Evolutionary conservation across 257 asterid species (phyloP), one percentile per base, ranked within the genome.

Genomic region (Salvia hispanica): DNA sequence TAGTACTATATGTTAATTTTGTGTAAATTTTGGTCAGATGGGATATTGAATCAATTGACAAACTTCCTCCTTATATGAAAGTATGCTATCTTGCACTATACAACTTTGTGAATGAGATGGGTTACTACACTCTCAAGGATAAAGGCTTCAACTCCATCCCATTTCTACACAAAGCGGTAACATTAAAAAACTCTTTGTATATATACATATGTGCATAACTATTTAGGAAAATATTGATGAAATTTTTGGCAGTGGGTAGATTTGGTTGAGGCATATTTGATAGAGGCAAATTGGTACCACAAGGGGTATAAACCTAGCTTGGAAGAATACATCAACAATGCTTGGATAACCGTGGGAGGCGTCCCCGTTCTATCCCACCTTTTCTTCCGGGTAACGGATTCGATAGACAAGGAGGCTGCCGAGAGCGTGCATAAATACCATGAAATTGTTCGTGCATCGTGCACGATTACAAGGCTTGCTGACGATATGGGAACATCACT

Each of bases 351-450:
- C 6, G 4, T 48, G 14, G 11, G 80, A 0, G 70, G 58, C 55
- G 72, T 79, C 0, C 58, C 56, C 4, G 65, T 78, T 8, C 36
- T 78, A 8, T 50, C 54, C 4, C 79, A 83, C 58, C 63, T 40
- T 11, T 86, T 42, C 50, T 60, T 82, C 42, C 13, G 39, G 1
- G 47, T 47, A 2, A 63, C 77, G 5, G 67, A 83, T 52, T 77
- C 78, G 4, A 18, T 77, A 31, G 58, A 50, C 3, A 55, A 75
- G 66, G 77, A 79, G 4, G 80, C 66, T n/a, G 37, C 67, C 67
- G 47, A 76, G 0, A n/a, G 46, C 18, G 36, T 83, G 10, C 46
- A 47, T 3, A 56, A 53, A 0, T 60, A 78, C 44, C 82, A 66
- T 28, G 21, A 74, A 0, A 44, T 76, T 2, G 58, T 83, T 21